Evolutionary conservation across 2,329 filamentous ascomycete genomes (phyloP), one percentile per base, ranked within the genome.

Genomic region (Bipolaris zeicola): DNA sequence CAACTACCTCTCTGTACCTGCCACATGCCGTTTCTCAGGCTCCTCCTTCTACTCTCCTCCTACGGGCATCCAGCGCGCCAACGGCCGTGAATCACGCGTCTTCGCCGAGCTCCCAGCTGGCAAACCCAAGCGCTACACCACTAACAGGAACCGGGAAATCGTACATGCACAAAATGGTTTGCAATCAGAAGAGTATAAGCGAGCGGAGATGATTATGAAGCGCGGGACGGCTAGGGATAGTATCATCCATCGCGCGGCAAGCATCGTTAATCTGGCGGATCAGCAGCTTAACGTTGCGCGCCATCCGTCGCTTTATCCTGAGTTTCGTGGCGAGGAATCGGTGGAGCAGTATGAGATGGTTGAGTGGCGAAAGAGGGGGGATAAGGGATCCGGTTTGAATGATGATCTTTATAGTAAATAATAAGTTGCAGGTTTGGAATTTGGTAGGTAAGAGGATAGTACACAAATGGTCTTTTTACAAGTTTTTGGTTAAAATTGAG

Each of bases 191-290:
- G 46, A 51, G 14, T 58, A 58, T 33, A 47, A 37, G 52, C 43
- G 38, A 3, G 56, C 56, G 8, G 48, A 58, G 42, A 14, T 3
- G 11, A 18, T 34, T 10, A 38, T 52, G 14, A 37, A 48, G n/a
- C 56, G 47, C 20, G 28, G 4, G 20, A 48, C 56, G 5, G 20
- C 47, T 16, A 36, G 33, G 6, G 57, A 56, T 8, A 34, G 33
- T 1, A 26, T 37, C 16, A 33, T 36, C n/a, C 44, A 33, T 13
- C 52, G 43, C 10, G 56, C 52, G 13, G 1, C 49, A 13, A 43
- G 47, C 3, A 37, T 59, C 1, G 48, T 56, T n/a, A 52, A 56
- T 18, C 2, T 38, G 1, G 11, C 20, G n/a, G 56, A 59, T 18
- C 52, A 52, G 8, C 20, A 11, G 26, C 22, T 52, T 5, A 51